Evolutionary conservation across 495 filamentous ascomycete genomes (phyloP), one percentile per base, ranked within the genome.

Genomic region (Aspergillus campestris): DNA sequence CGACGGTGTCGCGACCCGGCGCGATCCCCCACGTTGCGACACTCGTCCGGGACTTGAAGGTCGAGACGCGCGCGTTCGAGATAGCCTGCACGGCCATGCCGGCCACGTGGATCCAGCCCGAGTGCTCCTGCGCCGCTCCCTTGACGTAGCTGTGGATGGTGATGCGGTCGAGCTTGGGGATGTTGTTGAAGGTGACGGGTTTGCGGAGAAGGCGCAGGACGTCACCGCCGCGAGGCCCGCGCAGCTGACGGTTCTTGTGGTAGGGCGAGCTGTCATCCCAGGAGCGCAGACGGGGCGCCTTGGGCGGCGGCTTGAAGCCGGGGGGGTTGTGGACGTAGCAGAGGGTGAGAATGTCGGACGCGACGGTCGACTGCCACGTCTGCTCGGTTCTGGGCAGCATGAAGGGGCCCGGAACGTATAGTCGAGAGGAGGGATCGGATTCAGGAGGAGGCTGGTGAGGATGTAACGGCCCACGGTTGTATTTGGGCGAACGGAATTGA

Each of bases 261-360:
- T 97, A 98, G 2, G 89, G 89, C 1, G 87, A 94, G 40, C 81
- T 82, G 56, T 83, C 87, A 50, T 94, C 87, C 92, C 92, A 98
- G 50, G 69, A 62, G 34, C 92, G 84, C 40, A 96, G 72, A 43
- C 91, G 86, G 39, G 85, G 77, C 4, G 74, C 65, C 58, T 81
- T 75, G 12, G 73, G 67, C 7, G 79, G 75, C 8, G 76, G 64
- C 42, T 73, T 71, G 47, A 83, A 86, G 49, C 89, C 90, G 0
- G 89, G 89, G 1, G 80, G 80, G 43, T 61, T 55, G 71, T 98
- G 94, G 28, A 75, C 74, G 73, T 98, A 98, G 56, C 83, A 75
- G 38, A 97, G 77, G 34, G 87, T 87, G 62, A 96, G 79, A 54
- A 96, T 79, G 67, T 98, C 94, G n/a, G 87, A 75, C 38, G 87